Percentiles rank a stretch among this genome's conserved stretches.
Evolutionary conservation across 805 yeast species (phyloP).

Genomic region (Cyberlindnera nakhonratchasimensis): DNA sequence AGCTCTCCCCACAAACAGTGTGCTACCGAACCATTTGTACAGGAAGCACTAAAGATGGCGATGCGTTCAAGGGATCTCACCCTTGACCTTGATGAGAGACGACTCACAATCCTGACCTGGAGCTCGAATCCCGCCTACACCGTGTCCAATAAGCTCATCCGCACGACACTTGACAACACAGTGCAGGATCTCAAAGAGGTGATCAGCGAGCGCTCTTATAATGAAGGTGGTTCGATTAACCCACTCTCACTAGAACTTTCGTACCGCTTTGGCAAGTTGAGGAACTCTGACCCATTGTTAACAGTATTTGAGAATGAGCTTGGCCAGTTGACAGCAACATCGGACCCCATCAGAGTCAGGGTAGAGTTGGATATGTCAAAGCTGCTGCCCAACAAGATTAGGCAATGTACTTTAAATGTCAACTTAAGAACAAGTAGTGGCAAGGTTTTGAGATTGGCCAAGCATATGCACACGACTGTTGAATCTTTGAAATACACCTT

Average conservation of each 20-base stretch:
- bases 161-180: constrained; percentile 26
- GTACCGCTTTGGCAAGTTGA: constrained; percentile 15
- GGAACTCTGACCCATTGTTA: constrained; percentile 16
- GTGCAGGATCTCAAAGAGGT: constrained; percentile 26
- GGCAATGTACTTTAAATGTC: constrained; percentile 19
- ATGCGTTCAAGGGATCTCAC: constrained; percentile 23
- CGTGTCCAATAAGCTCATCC: constrained; percentile 19
- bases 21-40: no score
- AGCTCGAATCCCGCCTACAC: constrained; percentile 20
- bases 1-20: no score
- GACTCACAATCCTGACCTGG: constrained; percentile 21
- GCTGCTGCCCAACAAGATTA: constrained; percentile 5
- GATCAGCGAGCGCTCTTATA: constrained; percentile 19
- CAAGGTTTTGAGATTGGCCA: constrained; percentile 13
- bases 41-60: constrained; percentile 10
- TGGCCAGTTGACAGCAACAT: background rate
- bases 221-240: constrained; percentile 15
- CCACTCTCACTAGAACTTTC: constrained; percentile 18
- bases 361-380: constrained; percentile 22
- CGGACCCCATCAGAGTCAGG: constrained; percentile 16
- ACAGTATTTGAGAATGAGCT: constrained; percentile 14
- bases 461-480: constrained; percentile 14
- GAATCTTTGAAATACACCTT: constrained; percentile 16
- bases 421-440: constrained; percentile 23
- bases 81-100: constrained; percentile 13